A percentile compares a stretch with the other conserved stretches of the same genome.
phyloP scores from a whole-genome alignment of 441 rosid species.

The Daphne laureola region DNA sequence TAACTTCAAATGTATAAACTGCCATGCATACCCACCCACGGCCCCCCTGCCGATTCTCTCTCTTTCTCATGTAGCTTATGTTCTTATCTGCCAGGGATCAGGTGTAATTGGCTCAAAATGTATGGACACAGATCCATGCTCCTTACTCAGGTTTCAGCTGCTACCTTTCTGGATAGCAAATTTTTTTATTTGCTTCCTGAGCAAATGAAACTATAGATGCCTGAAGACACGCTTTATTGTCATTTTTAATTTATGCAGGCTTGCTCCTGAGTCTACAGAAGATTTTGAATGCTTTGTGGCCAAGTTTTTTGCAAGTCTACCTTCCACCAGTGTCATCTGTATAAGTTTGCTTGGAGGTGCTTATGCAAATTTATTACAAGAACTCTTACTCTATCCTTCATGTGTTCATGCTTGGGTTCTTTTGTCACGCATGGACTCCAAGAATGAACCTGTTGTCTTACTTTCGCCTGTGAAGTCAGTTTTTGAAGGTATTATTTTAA shows the following conservation, averaged over 20 bases:
- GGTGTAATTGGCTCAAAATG: conserved; percentile 27
- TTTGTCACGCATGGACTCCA: conserved; percentile 58
- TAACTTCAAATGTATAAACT: no score
- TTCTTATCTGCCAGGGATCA: conserved; percentile 22
- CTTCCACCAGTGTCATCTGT: conserved; percentile 61
- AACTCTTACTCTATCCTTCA: conserved; percentile 45
- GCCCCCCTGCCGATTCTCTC: conserved; percentile 17
- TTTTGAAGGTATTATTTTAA: conserved; percentile 52
- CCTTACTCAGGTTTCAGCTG: conserved; percentile 43
- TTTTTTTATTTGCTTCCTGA: conserved; percentile 1
- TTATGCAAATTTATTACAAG: conserved; percentile 48
- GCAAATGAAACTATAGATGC: not conserved
- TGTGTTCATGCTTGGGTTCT: conserved; percentile 56
- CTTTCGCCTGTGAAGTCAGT: conserved; percentile 70
- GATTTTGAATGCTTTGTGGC: conserved; percentile 60
- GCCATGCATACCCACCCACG: conserved; percentile 4
- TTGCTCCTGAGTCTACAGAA: conserved; percentile 60
- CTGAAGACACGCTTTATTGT: conserved; percentile 8
- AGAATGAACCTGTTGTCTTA: conserved; percentile 59
- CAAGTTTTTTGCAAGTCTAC: conserved; percentile 53
- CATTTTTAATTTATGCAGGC: conserved; percentile 38
- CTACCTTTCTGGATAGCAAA: conserved; percentile 11
- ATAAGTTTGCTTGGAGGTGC: conserved; percentile 64
- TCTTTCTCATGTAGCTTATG: no score
- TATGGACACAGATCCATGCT: conserved; percentile 29